Evolutionary conservation across 208 protist genomes (phyloP), one percentile per base, ranked within the genome.

Genomic region (Trypanosomatidae sp.): DNA sequence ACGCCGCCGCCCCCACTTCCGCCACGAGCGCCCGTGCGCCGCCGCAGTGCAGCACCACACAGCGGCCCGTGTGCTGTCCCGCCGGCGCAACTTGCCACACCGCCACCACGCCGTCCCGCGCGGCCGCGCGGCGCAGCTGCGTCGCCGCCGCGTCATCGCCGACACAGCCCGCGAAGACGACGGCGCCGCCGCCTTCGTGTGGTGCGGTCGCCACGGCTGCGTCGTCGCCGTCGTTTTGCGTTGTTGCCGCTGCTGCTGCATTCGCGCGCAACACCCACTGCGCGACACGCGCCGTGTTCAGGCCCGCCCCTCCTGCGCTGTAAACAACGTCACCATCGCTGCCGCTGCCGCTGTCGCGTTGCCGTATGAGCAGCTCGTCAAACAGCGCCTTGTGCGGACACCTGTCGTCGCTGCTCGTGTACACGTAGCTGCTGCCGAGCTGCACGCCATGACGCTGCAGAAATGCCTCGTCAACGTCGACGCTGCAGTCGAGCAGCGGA

Each of bases 401-500:
- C n/a, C n/a, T n/a, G 21, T 97, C 83, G 25, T 91, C 80, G 19
- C 87, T 80, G 39, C 96, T 88, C 15, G 99, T 72, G 33, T 92
- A 95, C 2, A 92, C 87, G 33, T 92, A 88, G 3, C 88, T 81
- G 51, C 70, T 52, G 51, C 68, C 80, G 16, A 71, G 63, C 60
- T 79, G 33, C 23, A 94, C 30, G 24, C 86, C 71, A 49, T 96
- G 98, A 79, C 97, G 97, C 13, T 43, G 61, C 20, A 99, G 62
- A 37, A 98, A 82, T 0, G 52, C 80, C 5, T 81, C 72, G 45
- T 76, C 56, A 33, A 99, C 97, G 8, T 71, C 11, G 13, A 94
- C 95, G 5, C 89, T 97, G 59, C 99, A 96, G 67, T 99, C 97
- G 20, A 99, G 87, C 41, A 99, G 82, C 18, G 97, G 97, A 71